A percentile compares a stretch with the other conserved stretches of the same genome.
Conservation (phyloP, 257 asterid genomes). For the Solanum microdontum region DNA sequence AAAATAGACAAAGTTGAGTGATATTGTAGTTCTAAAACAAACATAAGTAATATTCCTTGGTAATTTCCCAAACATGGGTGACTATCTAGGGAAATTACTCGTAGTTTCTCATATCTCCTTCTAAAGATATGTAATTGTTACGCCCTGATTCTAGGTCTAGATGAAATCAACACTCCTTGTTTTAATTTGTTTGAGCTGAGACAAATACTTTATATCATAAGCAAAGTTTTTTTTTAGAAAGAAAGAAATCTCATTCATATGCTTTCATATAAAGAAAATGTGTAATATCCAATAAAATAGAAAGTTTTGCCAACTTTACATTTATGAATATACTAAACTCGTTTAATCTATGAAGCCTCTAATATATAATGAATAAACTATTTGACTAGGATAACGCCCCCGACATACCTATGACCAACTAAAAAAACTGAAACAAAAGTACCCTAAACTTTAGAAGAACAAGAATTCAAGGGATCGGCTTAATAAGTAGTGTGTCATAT, state of each 20-base stretch:
- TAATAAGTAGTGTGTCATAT: not conserved
- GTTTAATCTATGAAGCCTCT: not conserved
- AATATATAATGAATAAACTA: too few relatives aligned
- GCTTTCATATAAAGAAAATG: not conserved
- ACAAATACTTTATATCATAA: not conserved
- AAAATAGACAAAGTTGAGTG: too few relatives aligned
- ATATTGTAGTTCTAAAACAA: too few relatives aligned
- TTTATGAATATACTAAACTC: not conserved
- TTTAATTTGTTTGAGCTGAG: not conserved
- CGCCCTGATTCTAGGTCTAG: accelerated
- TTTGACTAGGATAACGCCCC: not conserved
- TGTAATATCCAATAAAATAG: not conserved
- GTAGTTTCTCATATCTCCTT: too few relatives aligned
- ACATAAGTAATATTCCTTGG: too few relatives aligned
- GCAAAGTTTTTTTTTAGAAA: not conserved
- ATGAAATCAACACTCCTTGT: not conserved
- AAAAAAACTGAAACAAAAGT: not conserved
- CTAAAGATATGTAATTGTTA: not conserved
- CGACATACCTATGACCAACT: too few relatives aligned
- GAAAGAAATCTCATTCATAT: too few relatives aligned
- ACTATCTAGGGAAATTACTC: too few relatives aligned
- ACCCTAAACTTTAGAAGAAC: not conserved
- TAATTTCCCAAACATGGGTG: too few relatives aligned
- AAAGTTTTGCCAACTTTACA: not conserved
- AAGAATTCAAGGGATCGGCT: not conserved